A percentile compares a stretch with the other conserved stretches of the same genome.
Evolutionary conservation across 495 filamentous ascomycete genomes (phyloP).

Genomic region (Penicillium roqueforti): DNA sequence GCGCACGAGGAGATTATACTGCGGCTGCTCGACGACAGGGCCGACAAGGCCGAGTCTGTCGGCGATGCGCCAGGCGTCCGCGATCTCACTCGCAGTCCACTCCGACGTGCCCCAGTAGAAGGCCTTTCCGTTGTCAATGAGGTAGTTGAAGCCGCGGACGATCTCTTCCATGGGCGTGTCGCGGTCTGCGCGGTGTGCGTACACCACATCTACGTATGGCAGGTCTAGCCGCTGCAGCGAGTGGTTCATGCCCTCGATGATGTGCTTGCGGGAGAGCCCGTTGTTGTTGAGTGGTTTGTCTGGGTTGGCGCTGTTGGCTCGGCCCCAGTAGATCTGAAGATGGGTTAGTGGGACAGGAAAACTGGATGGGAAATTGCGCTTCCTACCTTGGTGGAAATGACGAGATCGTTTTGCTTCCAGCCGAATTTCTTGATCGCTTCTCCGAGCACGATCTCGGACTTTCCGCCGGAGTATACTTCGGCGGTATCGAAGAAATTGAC

Average conservation of each 20-base stretch:
- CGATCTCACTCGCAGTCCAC: conserved; percentile 80
- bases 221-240: conserved; percentile 67
- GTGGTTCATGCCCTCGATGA: conserved; percentile 64
- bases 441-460: conserved; percentile 73
- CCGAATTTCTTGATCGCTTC: conserved; percentile 55
- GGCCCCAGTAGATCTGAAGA: conserved; percentile 62
- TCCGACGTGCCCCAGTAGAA: conserved; percentile 93
- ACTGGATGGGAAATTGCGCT: neutral
- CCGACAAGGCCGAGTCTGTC: conserved; percentile 73
- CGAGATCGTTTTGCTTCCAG: conserved; percentile 76
- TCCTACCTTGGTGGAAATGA: conserved; percentile 76
- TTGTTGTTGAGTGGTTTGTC: conserved; percentile 66
- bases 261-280: conserved; percentile 79
- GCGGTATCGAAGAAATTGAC: conserved; percentile 69
- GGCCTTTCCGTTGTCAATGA: conserved; percentile 71
- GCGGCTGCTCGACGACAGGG: conserved; percentile 79
- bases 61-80: conserved; percentile 68
- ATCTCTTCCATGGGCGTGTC: conserved; percentile 83
- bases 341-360: neutral
- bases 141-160: conserved; percentile 78
- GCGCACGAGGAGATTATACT: conserved; percentile 71
- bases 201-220: conserved; percentile 71
- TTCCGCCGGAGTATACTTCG: conserved; percentile 50
- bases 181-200: conserved; percentile 79
- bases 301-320: conserved; percentile 54